Evolutionary conservation across 116 monocot genomes (phyloP), one percentile per base, ranked within the genome.

Genomic region (Trichopus zeylanicus): DNA sequence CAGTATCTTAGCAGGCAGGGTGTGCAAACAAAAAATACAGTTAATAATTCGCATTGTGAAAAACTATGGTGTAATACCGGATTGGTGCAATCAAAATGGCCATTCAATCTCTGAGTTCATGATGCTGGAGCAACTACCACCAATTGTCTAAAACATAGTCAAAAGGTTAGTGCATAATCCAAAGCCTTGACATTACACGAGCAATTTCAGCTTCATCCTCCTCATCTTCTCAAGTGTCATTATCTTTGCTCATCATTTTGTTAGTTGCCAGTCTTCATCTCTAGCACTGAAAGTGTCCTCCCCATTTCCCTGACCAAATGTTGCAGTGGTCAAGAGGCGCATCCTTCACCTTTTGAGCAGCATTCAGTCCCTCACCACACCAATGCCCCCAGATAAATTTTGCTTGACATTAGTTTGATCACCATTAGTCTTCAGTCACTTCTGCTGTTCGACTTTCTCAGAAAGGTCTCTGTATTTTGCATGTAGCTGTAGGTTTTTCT

Each of bases 261-360:
- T 97, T 91, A 97, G 74, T 69, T 87, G 84, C 97, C 97, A 97
- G 63, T 97, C 97, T 71, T 91, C 87, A 73, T 97, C 97, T 71
- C 71, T 87, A 28, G 81, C 69, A 47, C 97, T 91, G 73, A 91
- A 97, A 29, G 97, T 97, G 59, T 97, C 97, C 67, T 97, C 91
- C 46, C 97, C 91, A 57, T 91, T 97, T 32, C 97, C 91, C 24
- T 91, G 73, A 81, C 91, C 97, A 75, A 77, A 91, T 65, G 87
- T 87, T 53, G 97, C 97, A 26, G 91, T 87, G 16, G 97, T 82
- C 49, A 97, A 65, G 31, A 97, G 91, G 35, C 91, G 87, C 97
- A 97, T 97, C 62, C 91, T 87, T 63, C 91, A 91, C 62, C n/a
- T 68, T 90, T 61, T 97, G 97, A 70, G 87, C 84, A 26, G 87